Evolutionary conservation across 176 grass and related monocot species (phyloP).

Genomic region (Metroxylon sagu): DNA sequence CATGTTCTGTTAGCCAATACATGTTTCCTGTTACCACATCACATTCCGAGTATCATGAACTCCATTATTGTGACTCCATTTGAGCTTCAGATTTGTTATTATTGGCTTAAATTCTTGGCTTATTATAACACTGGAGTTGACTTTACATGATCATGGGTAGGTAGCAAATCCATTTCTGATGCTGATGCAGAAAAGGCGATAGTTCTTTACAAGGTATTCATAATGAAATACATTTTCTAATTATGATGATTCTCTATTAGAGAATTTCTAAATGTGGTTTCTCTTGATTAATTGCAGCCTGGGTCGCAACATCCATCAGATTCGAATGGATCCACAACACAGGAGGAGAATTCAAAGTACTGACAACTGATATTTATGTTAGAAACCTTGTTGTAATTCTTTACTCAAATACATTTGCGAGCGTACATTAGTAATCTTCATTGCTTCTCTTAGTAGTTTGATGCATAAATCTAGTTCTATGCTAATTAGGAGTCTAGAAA

Average conservation of each 20-base stretch:
- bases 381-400: too few species aligned
- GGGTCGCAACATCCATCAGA: slow-evolving; percentile 30
- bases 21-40: too few species aligned
- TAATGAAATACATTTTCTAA: background rate
- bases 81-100: too few species aligned
- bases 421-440: too few species aligned
- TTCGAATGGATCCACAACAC: slow-evolving; percentile 46
- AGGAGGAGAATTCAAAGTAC: slow-evolving; percentile 97
- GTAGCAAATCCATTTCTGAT: slow-evolving; percentile 32
- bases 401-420: too few species aligned
- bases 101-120: too few species aligned
- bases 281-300: slow-evolving; percentile 52
- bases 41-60: too few species aligned
- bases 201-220: slow-evolving; percentile 83
- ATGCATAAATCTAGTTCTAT: too few species aligned
- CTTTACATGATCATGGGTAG: slow-evolving; percentile 30
- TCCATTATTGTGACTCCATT: too few species aligned
- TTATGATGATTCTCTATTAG: background rate
- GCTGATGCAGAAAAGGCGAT: slow-evolving; percentile 70
- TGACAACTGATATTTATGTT: background rate
- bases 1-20: too few species aligned
- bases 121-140: background rate
- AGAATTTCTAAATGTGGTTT: slow-evolving; percentile 24
- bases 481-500: too few species aligned
- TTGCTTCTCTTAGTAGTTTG: too few species aligned